Evolutionary conservation across 768 basidiomycete genomes (phyloP).

Genomic region (Lactifluus pinguis): DNA sequence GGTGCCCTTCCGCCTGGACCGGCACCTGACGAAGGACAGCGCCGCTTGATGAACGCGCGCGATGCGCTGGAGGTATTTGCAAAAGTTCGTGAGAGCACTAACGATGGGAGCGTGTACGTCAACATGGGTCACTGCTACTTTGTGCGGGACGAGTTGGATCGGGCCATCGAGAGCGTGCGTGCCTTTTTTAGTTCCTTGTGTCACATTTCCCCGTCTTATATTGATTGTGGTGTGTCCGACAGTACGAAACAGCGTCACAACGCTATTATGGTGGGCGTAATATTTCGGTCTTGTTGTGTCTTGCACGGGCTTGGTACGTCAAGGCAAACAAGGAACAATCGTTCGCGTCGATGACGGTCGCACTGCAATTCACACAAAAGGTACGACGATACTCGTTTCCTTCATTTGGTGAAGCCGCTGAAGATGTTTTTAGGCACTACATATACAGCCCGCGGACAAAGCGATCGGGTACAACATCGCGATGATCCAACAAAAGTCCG

Average conservation of each 20-base stretch:
- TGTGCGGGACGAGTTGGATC: constrained; percentile 85
- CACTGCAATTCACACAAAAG: constrained; percentile 73
- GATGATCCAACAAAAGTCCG: constrained; percentile 95
- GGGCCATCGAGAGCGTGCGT: constrained; percentile 90
- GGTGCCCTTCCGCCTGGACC: constrained; percentile 41
- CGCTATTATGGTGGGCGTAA: constrained; percentile 70
- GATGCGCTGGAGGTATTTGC: constrained; percentile 87
- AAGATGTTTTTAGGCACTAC: constrained; percentile 55
- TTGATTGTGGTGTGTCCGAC: neutral
- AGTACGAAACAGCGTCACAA: constrained; percentile 91
- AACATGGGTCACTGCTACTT: constrained; percentile 98
- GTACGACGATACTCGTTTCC: constrained; percentile 31
- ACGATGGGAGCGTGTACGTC: constrained; percentile 78
- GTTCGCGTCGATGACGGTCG: constrained; percentile 72
- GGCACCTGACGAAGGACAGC: constrained; percentile 51
- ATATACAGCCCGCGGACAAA: constrained; percentile 81
- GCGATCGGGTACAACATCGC: constrained; percentile 92
- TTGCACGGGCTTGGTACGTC: constrained; percentile 90
- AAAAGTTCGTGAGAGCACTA: constrained; percentile 81
- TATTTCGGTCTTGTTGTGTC: constrained; percentile 67
- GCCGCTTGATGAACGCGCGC: constrained; percentile 62
- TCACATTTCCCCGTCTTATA: neutral
- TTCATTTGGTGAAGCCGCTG: constrained; percentile 29
- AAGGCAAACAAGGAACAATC: constrained; percentile 89
- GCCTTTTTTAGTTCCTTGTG: neutral